phyloP scores from a whole-genome alignment of 2,329 filamentous ascomycete species.

The Simplicillium aogashimaense region DNA sequence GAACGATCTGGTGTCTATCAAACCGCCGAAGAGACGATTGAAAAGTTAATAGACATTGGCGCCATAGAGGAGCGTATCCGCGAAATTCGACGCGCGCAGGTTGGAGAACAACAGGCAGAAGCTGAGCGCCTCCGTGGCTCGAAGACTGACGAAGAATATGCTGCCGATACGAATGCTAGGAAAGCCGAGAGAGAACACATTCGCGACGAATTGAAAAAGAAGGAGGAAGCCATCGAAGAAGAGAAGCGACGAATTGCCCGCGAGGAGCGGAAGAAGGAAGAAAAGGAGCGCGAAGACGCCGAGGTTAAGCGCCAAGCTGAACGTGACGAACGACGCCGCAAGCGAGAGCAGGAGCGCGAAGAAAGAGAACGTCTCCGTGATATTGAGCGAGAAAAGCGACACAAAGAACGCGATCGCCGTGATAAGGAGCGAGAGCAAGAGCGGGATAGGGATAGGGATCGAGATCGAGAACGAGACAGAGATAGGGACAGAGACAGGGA shows the following conservation, averaged over 20 bases:
- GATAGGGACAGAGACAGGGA: slow-evolving; percentile 22
- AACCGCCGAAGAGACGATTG: slow-evolving; percentile 57
- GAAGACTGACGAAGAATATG: slow-evolving; percentile 68
- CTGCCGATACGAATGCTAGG: slow-evolving; percentile 52
- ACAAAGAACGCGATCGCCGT: slow-evolving; percentile 25
- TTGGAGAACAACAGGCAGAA: slow-evolving; percentile 59
- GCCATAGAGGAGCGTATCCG: slow-evolving; percentile 63
- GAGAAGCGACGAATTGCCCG: slow-evolving; percentile 49
- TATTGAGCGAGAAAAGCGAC: slow-evolving; percentile 27
- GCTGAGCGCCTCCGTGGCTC: slow-evolving; percentile 55
- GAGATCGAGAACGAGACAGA: slow-evolving; percentile 21
- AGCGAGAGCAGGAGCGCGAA: slow-evolving; percentile 43
- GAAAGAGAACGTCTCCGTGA: slow-evolving; percentile 40
- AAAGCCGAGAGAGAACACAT: slow-evolving; percentile 51
- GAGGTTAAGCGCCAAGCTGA: slow-evolving; percentile 40
- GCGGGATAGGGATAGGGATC: slow-evolving; percentile 25
- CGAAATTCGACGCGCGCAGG: slow-evolving; percentile 54
- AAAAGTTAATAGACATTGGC: slow-evolving; percentile 55
- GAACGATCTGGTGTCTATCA: slow-evolving; percentile 70
- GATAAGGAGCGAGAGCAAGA: slow-evolving; percentile 22
- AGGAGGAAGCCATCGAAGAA: slow-evolving; percentile 51
- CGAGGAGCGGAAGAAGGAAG: slow-evolving; percentile 42
- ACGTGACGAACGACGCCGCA: slow-evolving; percentile 36
- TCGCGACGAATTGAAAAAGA: slow-evolving; percentile 48
- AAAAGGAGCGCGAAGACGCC: slow-evolving; percentile 37